Evolutionary conservation across 176 grass and related monocot species (phyloP).

Genomic region (Rhynchospora tenuis): DNA sequence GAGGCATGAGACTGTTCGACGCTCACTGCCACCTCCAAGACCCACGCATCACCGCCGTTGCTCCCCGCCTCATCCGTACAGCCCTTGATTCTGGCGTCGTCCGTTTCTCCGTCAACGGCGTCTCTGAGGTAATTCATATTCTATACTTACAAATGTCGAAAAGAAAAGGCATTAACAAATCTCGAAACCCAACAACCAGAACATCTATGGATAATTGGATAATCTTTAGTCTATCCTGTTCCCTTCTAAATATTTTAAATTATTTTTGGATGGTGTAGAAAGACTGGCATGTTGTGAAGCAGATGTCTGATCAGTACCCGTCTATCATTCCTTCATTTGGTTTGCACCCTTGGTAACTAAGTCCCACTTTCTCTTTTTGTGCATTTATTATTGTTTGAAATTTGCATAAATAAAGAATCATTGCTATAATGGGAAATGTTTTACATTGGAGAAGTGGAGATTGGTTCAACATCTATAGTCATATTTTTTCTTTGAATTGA

Average conservation of each 20-base stretch:
- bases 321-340: conserved; percentile 76
- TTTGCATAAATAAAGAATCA: neutral
- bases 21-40: conserved; percentile 94
- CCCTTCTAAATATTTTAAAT: neutral
- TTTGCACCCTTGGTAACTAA: conserved; percentile 64
- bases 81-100: conserved; percentile 52
- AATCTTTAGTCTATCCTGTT: neutral
- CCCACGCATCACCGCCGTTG: conserved; percentile 38
- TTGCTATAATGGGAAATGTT: neutral
- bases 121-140: conserved; percentile 44
- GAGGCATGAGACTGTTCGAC: conserved; percentile 51
- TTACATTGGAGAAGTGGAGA: neutral
- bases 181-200: too few species aligned
- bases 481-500: neutral
- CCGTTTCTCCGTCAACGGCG: conserved; percentile 70
- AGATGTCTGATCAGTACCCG: conserved; percentile 63
- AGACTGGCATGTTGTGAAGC: conserved; percentile 77
- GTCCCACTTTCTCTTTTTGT: neutral
- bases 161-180: too few species aligned
- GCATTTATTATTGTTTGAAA: neutral
- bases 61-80: conserved; percentile 50
- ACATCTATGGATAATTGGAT: too few species aligned
- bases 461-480: neutral
- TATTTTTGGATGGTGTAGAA: conserved; percentile 24
- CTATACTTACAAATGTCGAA: neutral